Evolutionary conservation across 805 yeast genomes (phyloP), one percentile per base, ranked within the genome.

Genomic region (Nakazawaea siamensis): DNA sequence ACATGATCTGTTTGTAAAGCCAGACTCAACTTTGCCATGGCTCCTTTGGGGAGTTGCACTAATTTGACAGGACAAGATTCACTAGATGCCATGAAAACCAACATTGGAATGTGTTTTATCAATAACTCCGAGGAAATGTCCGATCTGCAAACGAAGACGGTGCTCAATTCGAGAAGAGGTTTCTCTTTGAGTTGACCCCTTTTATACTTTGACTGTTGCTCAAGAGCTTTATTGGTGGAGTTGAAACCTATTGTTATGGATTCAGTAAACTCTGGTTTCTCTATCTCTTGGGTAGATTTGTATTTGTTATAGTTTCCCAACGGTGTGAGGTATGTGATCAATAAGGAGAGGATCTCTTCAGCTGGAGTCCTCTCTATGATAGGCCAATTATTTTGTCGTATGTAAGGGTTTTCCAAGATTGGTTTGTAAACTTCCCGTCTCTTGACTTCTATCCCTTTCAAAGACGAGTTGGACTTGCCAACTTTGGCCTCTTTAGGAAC

Each of bases 351-450:
- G 3, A 67, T 44, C 33, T 49, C 52, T 2, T 32, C 32, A 4
- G 57, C 55, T 2, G 51, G 33, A 3, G 54, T 50, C 1, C 60
- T 59, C 3, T 51, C 57, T 3, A 66, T 45, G 25, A 49, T 50
- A 3, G 72, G 70, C 72, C 72, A 68, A 16, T 36, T 27, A 28
- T 41, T 44, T 9, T 38, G 60, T 33, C 64, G 65, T 0, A 80
- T 68, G 46, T 61, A 77, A 2, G 87, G 85, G 41, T 74, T 75
- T 19, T 76, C 78, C 15, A 80, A 56, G 2, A 80, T 57, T 0
- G 87, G 84, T 51, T 73, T 77, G 54, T 73, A 74, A 6, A 77
- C 73, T 42, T 74, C 77, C 41, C 67, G 63, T 35, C 70, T 58
- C 48, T 64, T 67, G 42, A 59, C 57, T 33, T 76, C 80, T 2